Evolutionary conservation across 768 basidiomycete species (phyloP), one percentile per base, ranked within the genome.

Genomic region (Tubosaeta sp.): DNA sequence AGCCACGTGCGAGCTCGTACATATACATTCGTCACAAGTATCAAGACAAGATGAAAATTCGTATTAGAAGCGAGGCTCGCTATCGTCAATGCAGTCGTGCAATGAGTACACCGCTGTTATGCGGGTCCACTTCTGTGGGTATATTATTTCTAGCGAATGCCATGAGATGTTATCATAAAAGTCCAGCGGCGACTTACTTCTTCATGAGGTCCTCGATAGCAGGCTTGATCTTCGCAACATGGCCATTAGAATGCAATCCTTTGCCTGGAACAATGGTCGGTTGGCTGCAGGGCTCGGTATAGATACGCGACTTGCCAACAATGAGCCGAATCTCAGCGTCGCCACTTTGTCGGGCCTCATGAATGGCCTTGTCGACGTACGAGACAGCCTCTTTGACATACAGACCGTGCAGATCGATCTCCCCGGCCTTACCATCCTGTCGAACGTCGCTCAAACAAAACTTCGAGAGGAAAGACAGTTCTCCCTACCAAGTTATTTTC

Each of bases 331-430:
- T 65, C 61, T 90, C 79, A 6, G 72, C 58, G 52, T 86, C 78
- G 3, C 88, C 88, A 31, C 77, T 70, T 29, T 65, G 69, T 50
- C 84, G 85, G 13, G 89, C 91, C 32, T 79, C 71, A 62, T 81
- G 71, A 26, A 97, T 79, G 12, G 87, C 85, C 22, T 67, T 60
- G 57, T 97, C 95, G 2, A 82, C 84, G 48, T 77, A 78, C 39
- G 78, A 73, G 44, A 95, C 82, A 19, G 94, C 91, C 71, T 98
- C 95, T 64, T 91, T 92, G 55, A 95, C 94, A 67, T 91, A 95
- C 4, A 98, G 72, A 2, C 92, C 95, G 63, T 97, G 95, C 22
- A 97, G 72, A 68, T 97, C 91, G 42, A 97, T 73, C 66, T 93
- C 88, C 2, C 86, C 88, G 0, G 78, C 77, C 52, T 79, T 68